These are phyloP conservation scores for Trametes sanguinea DNA, from an alignment of 768 basidiomycete species.

Conservation along the genomic window DNA sequence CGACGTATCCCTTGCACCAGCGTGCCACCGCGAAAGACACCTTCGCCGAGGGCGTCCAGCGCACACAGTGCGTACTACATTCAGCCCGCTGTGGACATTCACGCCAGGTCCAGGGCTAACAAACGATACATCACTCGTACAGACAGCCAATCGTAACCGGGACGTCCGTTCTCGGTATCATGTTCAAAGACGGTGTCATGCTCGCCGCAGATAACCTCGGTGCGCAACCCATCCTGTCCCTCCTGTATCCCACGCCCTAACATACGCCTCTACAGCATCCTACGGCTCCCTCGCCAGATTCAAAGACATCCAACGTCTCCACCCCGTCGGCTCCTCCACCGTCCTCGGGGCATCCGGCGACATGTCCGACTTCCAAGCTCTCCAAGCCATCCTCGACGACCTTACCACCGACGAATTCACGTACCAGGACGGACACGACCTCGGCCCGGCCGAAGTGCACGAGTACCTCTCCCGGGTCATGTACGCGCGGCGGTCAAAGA, in stretches of 20 bases:
- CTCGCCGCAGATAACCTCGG: slow-evolving; percentile 98
- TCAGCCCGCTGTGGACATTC: not conserved
- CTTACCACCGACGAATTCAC: slow-evolving; percentile 79
- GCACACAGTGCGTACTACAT: slow-evolving; percentile 66
- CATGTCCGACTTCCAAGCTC: slow-evolving; percentile 96
- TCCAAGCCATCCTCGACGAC: slow-evolving; percentile 78
- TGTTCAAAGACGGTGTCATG: slow-evolving; percentile 97
- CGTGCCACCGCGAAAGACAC: slow-evolving; percentile 51
- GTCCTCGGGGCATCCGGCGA: slow-evolving; percentile 93
- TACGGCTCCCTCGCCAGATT: slow-evolving; percentile 97
- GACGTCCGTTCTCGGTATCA: slow-evolving; percentile 92
- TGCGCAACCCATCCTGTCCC: slow-evolving; percentile 37
- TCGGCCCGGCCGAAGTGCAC: slow-evolving; percentile 89
- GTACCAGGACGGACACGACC: slow-evolving; percentile 77
- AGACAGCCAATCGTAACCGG: slow-evolving; percentile 96
- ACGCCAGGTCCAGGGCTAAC: no score
- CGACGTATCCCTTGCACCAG: slow-evolving; percentile 73
- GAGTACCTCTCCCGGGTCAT: slow-evolving; percentile 89
- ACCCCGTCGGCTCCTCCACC: slow-evolving; percentile 80
- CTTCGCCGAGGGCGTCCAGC: slow-evolving; percentile 69
- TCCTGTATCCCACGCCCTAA: not conserved
- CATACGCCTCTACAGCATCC: slow-evolving; percentile 57
- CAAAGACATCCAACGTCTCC: slow-evolving; percentile 90
- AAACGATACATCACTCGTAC: not conserved
- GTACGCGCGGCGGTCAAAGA: slow-evolving; percentile 85